Percentiles rank a stretch among this genome's conserved stretches.
These are phyloP conservation scores for Xylaria cubensis DNA, from an alignment of 495 filamentous ascomycete species.

Conservation along the genomic window DNA sequence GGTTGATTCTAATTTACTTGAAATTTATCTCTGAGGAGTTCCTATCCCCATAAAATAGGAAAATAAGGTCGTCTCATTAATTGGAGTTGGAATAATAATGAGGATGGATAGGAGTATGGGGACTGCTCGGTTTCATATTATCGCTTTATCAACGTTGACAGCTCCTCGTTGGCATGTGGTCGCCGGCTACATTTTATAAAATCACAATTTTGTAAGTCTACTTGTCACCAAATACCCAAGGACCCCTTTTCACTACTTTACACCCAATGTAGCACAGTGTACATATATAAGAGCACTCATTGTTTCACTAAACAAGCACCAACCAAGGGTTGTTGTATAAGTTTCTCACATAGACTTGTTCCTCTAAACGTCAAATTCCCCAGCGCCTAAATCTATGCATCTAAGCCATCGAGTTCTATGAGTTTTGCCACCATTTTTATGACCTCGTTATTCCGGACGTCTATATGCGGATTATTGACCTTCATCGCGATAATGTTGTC, in stretches of 20 bases:
- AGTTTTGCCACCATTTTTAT: constrained; percentile 77
- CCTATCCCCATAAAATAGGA: too few species aligned
- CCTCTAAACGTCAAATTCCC: not conserved
- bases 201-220: not conserved
- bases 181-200: too few species aligned
- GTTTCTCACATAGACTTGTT: not conserved
- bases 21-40: not conserved
- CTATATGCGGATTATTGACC: constrained; percentile 74
- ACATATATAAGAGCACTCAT: not conserved
- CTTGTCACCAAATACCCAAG: not conserved
- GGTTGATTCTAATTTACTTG: not conserved
- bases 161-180: too few species aligned
- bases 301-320: not conserved
- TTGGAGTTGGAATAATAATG: too few species aligned
- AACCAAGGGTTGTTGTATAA: not conserved
- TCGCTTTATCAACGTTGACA: too few species aligned
- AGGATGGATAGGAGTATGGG: too few species aligned
- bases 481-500: constrained; percentile 80
- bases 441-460: constrained; percentile 67
- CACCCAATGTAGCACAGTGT: not conserved
- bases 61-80: too few species aligned
- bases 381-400: constrained; percentile 50
- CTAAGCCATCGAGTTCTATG: constrained; percentile 87
- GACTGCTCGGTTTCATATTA: too few species aligned
- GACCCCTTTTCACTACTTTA: not conserved